Percentiles rank a stretch among this genome's conserved stretches.
phyloP scores from a whole-genome alignment of 2,329 filamentous ascomycete species.

The Sporothrix pallida region DNA sequence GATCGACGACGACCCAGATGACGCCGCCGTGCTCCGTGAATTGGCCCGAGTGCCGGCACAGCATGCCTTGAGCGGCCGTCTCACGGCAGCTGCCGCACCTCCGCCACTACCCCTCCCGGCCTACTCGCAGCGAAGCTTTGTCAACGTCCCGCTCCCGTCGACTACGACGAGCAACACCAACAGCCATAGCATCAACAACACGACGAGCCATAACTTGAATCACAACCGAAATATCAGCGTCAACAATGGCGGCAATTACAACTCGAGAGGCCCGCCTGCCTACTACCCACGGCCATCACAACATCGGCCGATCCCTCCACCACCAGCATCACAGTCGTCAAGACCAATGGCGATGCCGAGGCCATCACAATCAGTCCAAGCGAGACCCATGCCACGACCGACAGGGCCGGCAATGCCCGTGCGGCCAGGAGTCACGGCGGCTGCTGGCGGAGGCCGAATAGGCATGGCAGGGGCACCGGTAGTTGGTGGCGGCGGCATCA shows the following conservation, averaged over 20 bases:
- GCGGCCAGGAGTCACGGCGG: background rate
- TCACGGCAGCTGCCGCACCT: constrained; percentile 35
- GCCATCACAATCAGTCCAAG: background rate
- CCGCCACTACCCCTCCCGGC: constrained; percentile 35
- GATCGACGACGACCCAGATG: constrained; percentile 31
- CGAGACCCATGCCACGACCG: background rate
- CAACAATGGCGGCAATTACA: background rate
- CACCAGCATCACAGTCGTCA: background rate
- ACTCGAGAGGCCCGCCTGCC: background rate
- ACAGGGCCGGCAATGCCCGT: background rate
- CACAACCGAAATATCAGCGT: background rate
- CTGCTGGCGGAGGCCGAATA: background rate
- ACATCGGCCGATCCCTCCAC: background rate
- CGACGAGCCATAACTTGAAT: background rate
- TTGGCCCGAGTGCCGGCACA: constrained; percentile 37
- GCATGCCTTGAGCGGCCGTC: constrained; percentile 30
- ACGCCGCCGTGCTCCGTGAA: constrained; percentile 36
- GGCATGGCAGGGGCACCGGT: background rate
- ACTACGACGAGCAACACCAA: background rate
- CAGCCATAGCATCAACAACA: background rate
- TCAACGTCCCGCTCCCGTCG: constrained; percentile 34
- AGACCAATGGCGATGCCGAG: too few relatives aligned
- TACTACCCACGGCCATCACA: constrained; percentile 25
- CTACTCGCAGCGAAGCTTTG: constrained; percentile 35
- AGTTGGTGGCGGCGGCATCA: background rate